Conservation (phyloP, 257 asterid genomes). For the Hygrophila difformis region DNA sequence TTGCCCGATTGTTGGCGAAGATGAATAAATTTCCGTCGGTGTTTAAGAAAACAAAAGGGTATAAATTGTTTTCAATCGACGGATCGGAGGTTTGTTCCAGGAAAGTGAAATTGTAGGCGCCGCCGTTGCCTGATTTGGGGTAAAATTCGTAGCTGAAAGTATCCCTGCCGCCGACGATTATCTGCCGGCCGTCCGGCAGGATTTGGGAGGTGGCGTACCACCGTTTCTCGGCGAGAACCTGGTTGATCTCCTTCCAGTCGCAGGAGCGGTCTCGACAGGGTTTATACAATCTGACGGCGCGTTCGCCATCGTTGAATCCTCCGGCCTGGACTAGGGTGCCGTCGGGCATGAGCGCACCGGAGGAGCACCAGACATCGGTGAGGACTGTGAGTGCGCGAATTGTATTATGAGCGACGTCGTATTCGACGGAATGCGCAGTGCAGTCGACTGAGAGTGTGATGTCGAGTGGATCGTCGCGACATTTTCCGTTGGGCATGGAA, state of each 20-base stretch:
- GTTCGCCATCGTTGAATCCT: slow-evolving; percentile 46
- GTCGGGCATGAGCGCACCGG: slow-evolving; percentile 36
- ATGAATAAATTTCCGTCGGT: slow-evolving; percentile 43
- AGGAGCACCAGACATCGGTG: slow-evolving; percentile 60
- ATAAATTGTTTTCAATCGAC: slow-evolving; percentile 32
- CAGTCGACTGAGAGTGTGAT: slow-evolving; percentile 21
- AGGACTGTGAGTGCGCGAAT: slow-evolving; percentile 43
- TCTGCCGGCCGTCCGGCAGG: slow-evolving; percentile 36
- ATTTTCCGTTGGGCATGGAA: slow-evolving; percentile 33
- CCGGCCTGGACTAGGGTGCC: slow-evolving; percentile 45
- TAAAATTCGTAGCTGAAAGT: slow-evolving; percentile 41
- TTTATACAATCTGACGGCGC: slow-evolving; percentile 19
- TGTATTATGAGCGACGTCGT: slow-evolving; percentile 31
- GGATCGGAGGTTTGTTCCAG: slow-evolving; percentile 28
- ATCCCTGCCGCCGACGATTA: slow-evolving; percentile 34
- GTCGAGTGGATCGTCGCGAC: slow-evolving; percentile 27
- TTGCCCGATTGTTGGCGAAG: slow-evolving; percentile 42
- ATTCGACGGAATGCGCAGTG: slow-evolving; percentile 51
- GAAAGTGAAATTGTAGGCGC: slow-evolving; percentile 19
- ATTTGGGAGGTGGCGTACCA: slow-evolving; percentile 49
- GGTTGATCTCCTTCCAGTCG: slow-evolving; percentile 36
- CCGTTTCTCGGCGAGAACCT: slow-evolving; percentile 16
- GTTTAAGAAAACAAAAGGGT: slow-evolving; percentile 43
- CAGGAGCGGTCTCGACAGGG: slow-evolving; percentile 29
- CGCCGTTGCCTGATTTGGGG: slow-evolving; percentile 19